Conservation (phyloP, 441 rosid genomes). For the Brassica hybrid region DNA sequence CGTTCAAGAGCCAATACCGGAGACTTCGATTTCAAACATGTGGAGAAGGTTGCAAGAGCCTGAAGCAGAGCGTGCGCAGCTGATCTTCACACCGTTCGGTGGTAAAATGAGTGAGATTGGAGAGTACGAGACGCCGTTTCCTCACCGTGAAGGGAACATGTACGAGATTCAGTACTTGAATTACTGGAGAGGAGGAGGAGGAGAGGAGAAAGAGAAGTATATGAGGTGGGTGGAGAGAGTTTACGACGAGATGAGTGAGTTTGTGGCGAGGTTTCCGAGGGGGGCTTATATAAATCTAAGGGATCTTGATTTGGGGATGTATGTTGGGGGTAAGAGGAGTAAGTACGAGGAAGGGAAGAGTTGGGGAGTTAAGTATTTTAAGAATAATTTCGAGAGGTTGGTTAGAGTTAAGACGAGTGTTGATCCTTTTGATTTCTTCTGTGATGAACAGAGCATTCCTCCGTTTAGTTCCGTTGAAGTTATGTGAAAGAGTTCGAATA, state of each 20-base stretch:
- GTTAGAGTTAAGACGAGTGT: slow-evolving; percentile 53
- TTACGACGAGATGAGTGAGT: slow-evolving; percentile 47
- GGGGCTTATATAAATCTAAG: slow-evolving; percentile 53
- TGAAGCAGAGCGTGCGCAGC: slow-evolving; percentile 20
- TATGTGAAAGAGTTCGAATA: not conserved
- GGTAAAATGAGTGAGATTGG: slow-evolving; percentile 56
- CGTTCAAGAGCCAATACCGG: slow-evolving; percentile 44
- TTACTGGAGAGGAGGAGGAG: slow-evolving; percentile 42
- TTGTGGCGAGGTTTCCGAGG: slow-evolving; percentile 53
- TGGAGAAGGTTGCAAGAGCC: slow-evolving; percentile 42
- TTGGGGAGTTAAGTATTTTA: slow-evolving; percentile 67
- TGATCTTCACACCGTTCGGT: slow-evolving; percentile 54
- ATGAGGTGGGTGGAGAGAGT: slow-evolving; percentile 48
- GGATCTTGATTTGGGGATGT: slow-evolving; percentile 55
- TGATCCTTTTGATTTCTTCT: slow-evolving; percentile 65
- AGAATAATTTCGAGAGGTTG: slow-evolving; percentile 53
- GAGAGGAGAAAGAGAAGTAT: slow-evolving; percentile 30
- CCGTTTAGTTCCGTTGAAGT: slow-evolving; percentile 26
- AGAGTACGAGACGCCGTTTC: slow-evolving; percentile 51
- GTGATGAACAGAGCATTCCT: slow-evolving; percentile 60
- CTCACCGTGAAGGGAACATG: slow-evolving; percentile 51
- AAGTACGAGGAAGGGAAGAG: slow-evolving; percentile 50
- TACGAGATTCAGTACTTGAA: slow-evolving; percentile 49
- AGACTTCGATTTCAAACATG: slow-evolving; percentile 35
- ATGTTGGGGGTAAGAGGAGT: slow-evolving; percentile 27